Base-by-base conservation (phyloP, 768 basidiomycete genomes). In the Sistotremastrum suecicum region DNA sequence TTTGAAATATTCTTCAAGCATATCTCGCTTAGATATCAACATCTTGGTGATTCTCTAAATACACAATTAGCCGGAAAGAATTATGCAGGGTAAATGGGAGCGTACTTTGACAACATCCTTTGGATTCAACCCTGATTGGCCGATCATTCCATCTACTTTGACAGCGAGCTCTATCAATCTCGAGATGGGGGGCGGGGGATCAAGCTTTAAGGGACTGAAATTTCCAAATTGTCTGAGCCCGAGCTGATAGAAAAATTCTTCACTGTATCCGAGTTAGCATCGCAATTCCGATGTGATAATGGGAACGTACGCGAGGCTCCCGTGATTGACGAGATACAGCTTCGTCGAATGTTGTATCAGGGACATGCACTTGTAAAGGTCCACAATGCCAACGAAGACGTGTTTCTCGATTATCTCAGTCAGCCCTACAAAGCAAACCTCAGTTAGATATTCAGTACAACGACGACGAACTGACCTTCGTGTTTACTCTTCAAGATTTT, bases 221-320 rank as follows among this genome's bases (percentile, higher is more conserved):
- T 84, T 74, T 2, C 91, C 88, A 55, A 99, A 99, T 59, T 98
- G 94, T 11, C 87, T 71, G 30, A 98, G 63, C 2, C 78, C 88
- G 5, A 99, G 72, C 57, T 99, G 95, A 62, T 95, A 97, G 60
- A 98, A 94, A 34, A 95, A 69, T 53, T 95, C 90, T 56, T 95
- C 90, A 0, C 91, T 95, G 47, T 6, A 10, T 12, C 7, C 8
- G 5, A 12, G 34, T 40, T 28, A 50, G 37, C 10, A 3, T 34
- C 0, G 5, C 3, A 28, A 11, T 7, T 30, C 8, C 6, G 4
- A 32, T 20, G 29, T 33, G n/a, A 8, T 34, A 28, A 39, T 8
- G 38, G 20, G 20, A 29, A 74, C 87, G 44, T 61, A 95, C 89
- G 83, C 80, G 35, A 98, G 64, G 3, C 79, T 66, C 30, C 76